Base-by-base conservation (phyloP, 2,329 filamentous ascomycete genomes). In the Talaromyces islandicus region DNA sequence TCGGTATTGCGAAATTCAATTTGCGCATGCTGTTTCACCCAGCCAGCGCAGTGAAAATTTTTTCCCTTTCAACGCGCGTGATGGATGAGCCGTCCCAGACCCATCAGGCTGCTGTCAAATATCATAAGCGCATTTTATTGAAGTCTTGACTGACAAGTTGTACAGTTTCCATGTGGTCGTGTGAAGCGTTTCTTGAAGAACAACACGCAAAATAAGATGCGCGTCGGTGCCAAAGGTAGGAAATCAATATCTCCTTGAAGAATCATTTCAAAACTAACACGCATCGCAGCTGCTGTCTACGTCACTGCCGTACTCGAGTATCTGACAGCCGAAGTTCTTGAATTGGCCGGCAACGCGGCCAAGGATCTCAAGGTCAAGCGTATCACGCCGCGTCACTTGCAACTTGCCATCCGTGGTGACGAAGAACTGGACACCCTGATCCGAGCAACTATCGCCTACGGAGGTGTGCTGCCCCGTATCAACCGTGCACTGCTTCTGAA, bases 311-410 rank as follows among this genome's bases (percentile, higher is more conserved):
- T 99, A 60, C 89, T 99, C 66, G 94, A 99, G 81, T 99, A 99
- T 77, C 83, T 99, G 68, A 97, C 94, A 63, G 93, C 93, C 65
- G 93, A 99, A 86, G 93, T 99, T 53, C 89, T 99, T 70, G 94
- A 99, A 79, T 84, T 99, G 66, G 94, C 94, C 76, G 94, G 94
- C 78, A 99, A 99, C 77, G 94, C 94, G 58, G 94, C 94, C 78
- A 97, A 97, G 85, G 94, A 99, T 78, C 89, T 97, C 74, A 99
- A 97, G 81, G 94, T 97, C 81, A 99, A 97, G 88, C 94, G 94
- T 79, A 99, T 99, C 79, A 97, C 93, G 12, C 94, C 94, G 60
- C 92, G 94, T 77, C 94, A 99, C 78, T 82, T 99, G 66, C 94
- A 99, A 79, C 90, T 99, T 64, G 94, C 94, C 70, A 99, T 99